Base-by-base conservation (phyloP, 2,329 filamentous ascomycete species). In the Xylaria sp. region DNA sequence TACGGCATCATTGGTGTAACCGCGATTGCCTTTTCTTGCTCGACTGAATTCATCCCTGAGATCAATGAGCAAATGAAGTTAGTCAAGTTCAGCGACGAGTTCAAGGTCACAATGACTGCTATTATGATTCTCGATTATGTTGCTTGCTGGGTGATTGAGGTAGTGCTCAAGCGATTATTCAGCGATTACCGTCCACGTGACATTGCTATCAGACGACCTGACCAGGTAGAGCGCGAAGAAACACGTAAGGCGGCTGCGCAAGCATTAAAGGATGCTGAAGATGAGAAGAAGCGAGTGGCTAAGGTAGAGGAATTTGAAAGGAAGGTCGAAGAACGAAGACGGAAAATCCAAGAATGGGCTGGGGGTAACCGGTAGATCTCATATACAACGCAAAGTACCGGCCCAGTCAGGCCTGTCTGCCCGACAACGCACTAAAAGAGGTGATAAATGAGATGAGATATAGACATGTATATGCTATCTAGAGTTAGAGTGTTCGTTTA, bases 181-280 rank as follows among this genome's bases (percentile, higher is more conserved):
- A 95, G 92, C 72, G 96, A 99, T 81, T 97, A 93, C 83, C 90
- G 90, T 73, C 93, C 96, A 1, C 95, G 97, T 79, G 96, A 98
- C 78, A 98, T 99, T 77, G 95, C 96, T 1, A 85, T 92, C 61
- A 87, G 96, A 71, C 85, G 96, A 66, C 90, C 92, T 3, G 96
- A 99, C 78, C 96, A 99, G 85, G 83, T 97, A 12, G 88, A 90
- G 78, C 85, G 90, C 51, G 95, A 98, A 82, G 84, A 87, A 65
- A 85, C 85, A 71, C 87, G 94, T 73, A 92, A 91, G 79, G 84
- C 85, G 66, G 85, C 85, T 57, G 88, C 89, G 75, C 84, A 84
- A 71, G 79, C 77, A 61, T 75, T 81, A 74, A 84, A 84, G 80
- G 81, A 83, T 18, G 80, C 80, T 12, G 84, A 87, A 71, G 85